Evolutionary conservation across 2,329 filamentous ascomycete genomes (phyloP), one percentile per base, ranked within the genome.

Genomic region (Colletotrichum cuscutae): DNA sequence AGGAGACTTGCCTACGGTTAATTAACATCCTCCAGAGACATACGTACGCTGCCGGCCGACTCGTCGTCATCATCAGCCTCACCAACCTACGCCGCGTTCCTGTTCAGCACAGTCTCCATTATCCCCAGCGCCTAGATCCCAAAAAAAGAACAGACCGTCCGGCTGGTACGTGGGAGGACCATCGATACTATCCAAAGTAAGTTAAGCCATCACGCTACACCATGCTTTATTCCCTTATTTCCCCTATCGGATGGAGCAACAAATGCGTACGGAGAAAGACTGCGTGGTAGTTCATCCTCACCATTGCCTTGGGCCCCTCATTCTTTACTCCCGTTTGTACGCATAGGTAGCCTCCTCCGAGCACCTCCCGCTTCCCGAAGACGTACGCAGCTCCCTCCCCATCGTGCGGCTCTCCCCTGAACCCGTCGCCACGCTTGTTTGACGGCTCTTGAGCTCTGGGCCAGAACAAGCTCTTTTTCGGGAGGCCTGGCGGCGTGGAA

Each of bases 11-110:
- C 59, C 26, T 49, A 59, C 65, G 49, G 49, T 46, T 32, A 19
- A 68, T 63, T 62, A 65, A 57, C 35, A 58, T 37, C 12, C 53
- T 19, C 68, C 68, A 24, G 26, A 46, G 62, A 70, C 68, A 13
- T 54, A 70, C 61, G 68, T 59, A 68, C 52, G 49, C 32, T 22
- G 52, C 30, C 42, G 35, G 49, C 56, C 49, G 35, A 49, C 28
- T 24, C 49, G 69, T 70, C 66, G 53, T 72, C 70, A 54, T 72
- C 70, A 54, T 65, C 59, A 59, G 70, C 67, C 70, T 72, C 66
- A 52, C 66, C 61, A 72, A 54, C 12, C 32, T 7, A 32, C 64
- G 67, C 53, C 37, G 35, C 49, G 24, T 58, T 63, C 49, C 46
- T 53, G 12, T 13, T 42, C 12, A 15, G 35, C 15, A 42, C 35